Conservation (phyloP, 257 asterid genomes). For the Plantago major region DNA sequence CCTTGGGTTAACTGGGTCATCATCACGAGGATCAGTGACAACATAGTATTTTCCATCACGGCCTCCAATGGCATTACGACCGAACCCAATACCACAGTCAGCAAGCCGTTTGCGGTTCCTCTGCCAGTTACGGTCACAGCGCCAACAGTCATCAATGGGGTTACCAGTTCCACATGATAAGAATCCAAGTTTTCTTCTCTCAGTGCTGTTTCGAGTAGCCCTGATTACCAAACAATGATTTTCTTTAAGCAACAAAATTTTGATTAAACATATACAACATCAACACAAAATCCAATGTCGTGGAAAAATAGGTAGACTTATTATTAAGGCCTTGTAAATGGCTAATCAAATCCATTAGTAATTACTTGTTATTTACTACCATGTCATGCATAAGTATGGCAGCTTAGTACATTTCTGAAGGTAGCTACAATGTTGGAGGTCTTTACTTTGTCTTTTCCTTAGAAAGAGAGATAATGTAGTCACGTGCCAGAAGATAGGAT, state of each 20-base stretch:
- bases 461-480: slow-evolving; percentile 25
- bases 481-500: slow-evolving; percentile 42
- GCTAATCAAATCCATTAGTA: too few species aligned
- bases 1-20: slow-evolving; percentile 76
- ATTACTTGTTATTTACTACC: too few species aligned
- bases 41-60: slow-evolving; percentile 79
- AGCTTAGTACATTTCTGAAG: slow-evolving; percentile 13
- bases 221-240: slow-evolving; percentile 28
- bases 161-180: slow-evolving; percentile 92
- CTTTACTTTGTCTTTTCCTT: slow-evolving; percentile 11
- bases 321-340: not conserved
- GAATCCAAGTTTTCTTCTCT: slow-evolving; percentile 77
- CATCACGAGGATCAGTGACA: slow-evolving; percentile 66
- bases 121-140: slow-evolving; percentile 78
- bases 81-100: slow-evolving; percentile 85
- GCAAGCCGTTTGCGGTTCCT: slow-evolving; percentile 84
- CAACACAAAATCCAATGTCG: too few species aligned
- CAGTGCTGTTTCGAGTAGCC: slow-evolving; percentile 72
- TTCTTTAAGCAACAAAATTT: not conserved
- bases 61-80: slow-evolving; percentile 90
- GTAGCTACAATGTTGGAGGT: slow-evolving; percentile 21
- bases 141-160: slow-evolving; percentile 95
- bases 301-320: slow-evolving; percentile 8
- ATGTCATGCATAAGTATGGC: too few species aligned
- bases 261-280: not conserved